Base-by-base conservation (phyloP, 441 rosid species). In the Melastoma candidum region DNA sequence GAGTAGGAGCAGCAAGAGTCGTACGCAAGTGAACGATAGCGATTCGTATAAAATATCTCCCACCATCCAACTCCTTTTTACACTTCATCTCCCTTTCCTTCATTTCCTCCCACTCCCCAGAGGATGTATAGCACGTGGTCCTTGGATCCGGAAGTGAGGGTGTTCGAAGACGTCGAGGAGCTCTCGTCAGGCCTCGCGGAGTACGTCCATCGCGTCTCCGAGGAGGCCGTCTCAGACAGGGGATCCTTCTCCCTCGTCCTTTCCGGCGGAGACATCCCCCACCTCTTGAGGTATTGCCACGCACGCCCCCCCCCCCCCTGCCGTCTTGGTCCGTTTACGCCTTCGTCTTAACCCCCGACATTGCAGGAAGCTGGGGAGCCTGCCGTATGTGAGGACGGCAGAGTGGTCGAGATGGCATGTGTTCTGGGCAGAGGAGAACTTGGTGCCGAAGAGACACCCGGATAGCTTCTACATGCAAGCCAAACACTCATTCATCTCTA, bases 361-460 rank as follows among this genome's bases (percentile, higher is more conserved):
- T 17, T 66, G 65, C 44, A 74, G 75, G 70, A 67, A 67, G 57
- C 63, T 74, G 6, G 57, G 70, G 3, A 62, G 49, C 22, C 46
- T 59, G 49, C 73, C 75, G 9, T 64, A 52, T 49, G 14, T 56
- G 68, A 68, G 53, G 60, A 53, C 61, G 44, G 70, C 62, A 56
- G 78, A 74, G 1, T 74, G 78, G 78, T 36, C 64, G 52, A 70
- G 67, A 56, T 74, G 78, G 78, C 66, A 53, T 45, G 44, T 70
- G 4, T 70, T 70, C 63, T 74, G 78, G 78, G 73, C 75, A 1
- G 75, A 74, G 48, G 75, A 74, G 68, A 70, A 65, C 41, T 66
- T 67, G 13, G 73, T 74, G n/a, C 49, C 70, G 14, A 70, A 64
- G 63, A 57, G 56, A 11, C 72, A 74, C 27, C 75, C 70, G 3